Evolutionary conservation across 2,329 filamentous ascomycete species (phyloP), one percentile per base, ranked within the genome.

Genomic region (Cytospora chrysosperma): DNA sequence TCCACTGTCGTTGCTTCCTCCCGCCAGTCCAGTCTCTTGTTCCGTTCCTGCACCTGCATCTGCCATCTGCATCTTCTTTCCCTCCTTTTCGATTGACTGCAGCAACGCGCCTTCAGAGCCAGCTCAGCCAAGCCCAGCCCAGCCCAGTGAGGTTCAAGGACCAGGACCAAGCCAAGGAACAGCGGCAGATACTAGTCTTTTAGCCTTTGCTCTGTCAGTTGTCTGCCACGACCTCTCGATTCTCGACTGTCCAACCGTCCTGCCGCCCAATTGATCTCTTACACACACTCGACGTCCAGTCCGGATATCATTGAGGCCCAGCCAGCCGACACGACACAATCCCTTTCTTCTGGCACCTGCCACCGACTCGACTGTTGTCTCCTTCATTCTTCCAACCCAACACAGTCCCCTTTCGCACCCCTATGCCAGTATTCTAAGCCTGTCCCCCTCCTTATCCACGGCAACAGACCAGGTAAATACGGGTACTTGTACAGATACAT

Each of bases 61-160:
- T 43, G 34, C 34, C 15, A 21, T 43, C 58, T 32, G 58, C 58
- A 24, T 40, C 53, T 28, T n/a, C 50, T n/a, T 54, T 60, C 58
- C 58, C 27, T 60, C 37, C 17, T 54, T 47, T 32, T 17, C 50
- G 58, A 60, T 60, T 54, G 58, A 60, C 58, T 60, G 52, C 51
- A 54, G 50, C 58, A 28, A 51, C 52, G 58, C 58, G 47, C 47
- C 54, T 49, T n/a, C 40, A 43, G 40, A 51, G 49, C 49, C 49
- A 51, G 49, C 43, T 40, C 30, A 59, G 47, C n/a, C n/a, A n/a
- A n/a, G n/a, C n/a, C 56, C 56, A 53, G 26, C 58, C 34, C 58
- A 54, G 58, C 58, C 58, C 47, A 43, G 40, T 32, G n/a, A 47
- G 37, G 28, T 15, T 59, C 30, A 59, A 59, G 43, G 47, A 27